Evolutionary conservation across 345 rosid genomes (phyloP).

Genomic region (Leavenworthia alabamica): DNA sequence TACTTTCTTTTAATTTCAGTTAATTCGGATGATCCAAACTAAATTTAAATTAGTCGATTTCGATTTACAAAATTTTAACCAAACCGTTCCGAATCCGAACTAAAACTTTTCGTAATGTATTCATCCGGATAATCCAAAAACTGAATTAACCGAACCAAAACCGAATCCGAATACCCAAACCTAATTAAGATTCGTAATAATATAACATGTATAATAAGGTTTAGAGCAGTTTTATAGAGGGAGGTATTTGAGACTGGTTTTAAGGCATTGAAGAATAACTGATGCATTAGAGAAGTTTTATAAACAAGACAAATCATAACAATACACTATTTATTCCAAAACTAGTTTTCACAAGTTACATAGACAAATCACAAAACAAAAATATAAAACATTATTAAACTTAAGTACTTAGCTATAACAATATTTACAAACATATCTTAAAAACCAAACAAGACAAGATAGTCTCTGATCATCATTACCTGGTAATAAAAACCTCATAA

Average conservation of each 20-base stretch:
- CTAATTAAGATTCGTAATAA: neutral
- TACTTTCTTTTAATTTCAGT: too few relatives aligned
- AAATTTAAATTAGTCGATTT: too few relatives aligned
- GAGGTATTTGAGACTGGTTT: neutral
- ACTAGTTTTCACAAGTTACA: slow-evolving; percentile 12
- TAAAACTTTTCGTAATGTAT: too few relatives aligned
- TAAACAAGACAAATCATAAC: too few relatives aligned
- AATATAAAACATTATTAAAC: neutral
- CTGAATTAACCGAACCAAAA: too few relatives aligned
- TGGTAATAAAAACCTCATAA: slow-evolving; percentile 33
- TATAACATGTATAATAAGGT: neutral
- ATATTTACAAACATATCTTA: slow-evolving; percentile 3
- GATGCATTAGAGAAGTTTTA: too few relatives aligned
- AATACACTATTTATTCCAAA: slow-evolving; percentile 20
- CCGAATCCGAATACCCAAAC: too few relatives aligned
- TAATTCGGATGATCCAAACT: too few relatives aligned
- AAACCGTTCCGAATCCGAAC: too few relatives aligned
- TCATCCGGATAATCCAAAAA: too few relatives aligned
- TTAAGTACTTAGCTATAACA: slow-evolving; percentile 5
- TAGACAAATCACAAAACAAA: neutral
- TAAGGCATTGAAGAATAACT: neutral
- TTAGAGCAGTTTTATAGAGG: too few relatives aligned
- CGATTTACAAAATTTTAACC: too few relatives aligned
- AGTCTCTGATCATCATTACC: slow-evolving; percentile 19
- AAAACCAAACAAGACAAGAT: neutral